Conservation (phyloP, 805 yeast species). For the Pichia phayaonensis region DNA sequence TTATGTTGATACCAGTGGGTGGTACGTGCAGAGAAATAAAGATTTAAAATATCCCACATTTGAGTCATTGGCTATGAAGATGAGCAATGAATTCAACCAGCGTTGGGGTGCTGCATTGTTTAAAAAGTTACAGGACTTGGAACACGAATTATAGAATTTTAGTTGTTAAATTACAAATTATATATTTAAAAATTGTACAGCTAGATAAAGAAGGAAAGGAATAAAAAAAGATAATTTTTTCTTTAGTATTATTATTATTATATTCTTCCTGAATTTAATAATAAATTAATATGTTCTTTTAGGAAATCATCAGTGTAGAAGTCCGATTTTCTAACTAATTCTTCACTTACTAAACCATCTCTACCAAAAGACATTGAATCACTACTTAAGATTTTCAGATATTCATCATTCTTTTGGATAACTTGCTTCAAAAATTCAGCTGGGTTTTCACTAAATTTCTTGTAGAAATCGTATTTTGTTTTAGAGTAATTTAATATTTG, state of each 20-base stretch:
- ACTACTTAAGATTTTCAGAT: conserved; percentile 77
- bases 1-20: conserved; percentile 21
- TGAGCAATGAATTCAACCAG: conserved; percentile 12
- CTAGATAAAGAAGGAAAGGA: neutral
- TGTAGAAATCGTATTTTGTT: conserved; percentile 71
- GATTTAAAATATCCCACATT: conserved; percentile 21
- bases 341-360: conserved; percentile 54
- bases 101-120: conserved; percentile 14
- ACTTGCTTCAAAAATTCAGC: conserved; percentile 65
- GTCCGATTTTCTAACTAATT: conserved; percentile 73
- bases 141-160: neutral
- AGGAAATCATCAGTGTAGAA: conserved; percentile 76
- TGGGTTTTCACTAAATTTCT: conserved; percentile 69
- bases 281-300: conserved; percentile 68
- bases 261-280: conserved; percentile 51
- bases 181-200: neutral
- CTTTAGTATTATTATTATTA: conserved; percentile 14
- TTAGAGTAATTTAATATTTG: conserved; percentile 47
- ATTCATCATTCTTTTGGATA: conserved; percentile 73
- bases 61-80: conserved; percentile 20
- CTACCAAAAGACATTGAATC: conserved; percentile 41
- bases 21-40: conserved; percentile 14
- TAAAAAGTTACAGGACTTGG: conserved; percentile 8
- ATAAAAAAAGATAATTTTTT: neutral
- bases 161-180: neutral